A percentile compares a stretch with the other conserved stretches of the same genome.
Evolutionary conservation across 345 rosid species (phyloP).

Genomic region (Melaleuca quinquenervia): DNA sequence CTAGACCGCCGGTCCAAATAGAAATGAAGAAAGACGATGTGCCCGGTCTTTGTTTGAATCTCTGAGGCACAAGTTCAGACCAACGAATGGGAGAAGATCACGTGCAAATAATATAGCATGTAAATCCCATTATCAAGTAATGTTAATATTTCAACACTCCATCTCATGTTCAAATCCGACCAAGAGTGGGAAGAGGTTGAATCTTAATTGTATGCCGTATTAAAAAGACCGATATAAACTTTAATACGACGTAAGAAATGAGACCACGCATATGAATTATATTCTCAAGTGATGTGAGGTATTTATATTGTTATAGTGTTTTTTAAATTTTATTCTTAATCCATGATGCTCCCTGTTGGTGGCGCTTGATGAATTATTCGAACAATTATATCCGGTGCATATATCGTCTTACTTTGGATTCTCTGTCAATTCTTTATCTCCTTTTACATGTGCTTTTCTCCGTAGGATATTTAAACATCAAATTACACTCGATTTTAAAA

Average conservation of each 20-base stretch:
- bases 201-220: background rate
- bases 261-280: background rate
- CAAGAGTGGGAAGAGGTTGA: background rate
- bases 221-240: too few species aligned
- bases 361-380: background rate
- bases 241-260: background rate
- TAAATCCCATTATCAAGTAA: too few species aligned
- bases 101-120: too few species aligned
- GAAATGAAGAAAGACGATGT: background rate
- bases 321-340: background rate
- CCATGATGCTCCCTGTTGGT: background rate
- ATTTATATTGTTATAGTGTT: fast-evolving
- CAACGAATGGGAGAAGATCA: too few species aligned
- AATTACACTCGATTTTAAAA: fast-evolving
- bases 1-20: background rate
- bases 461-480: background rate
- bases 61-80: too few species aligned
- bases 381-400: background rate
- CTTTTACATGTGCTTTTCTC: background rate
- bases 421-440: fast-evolving
- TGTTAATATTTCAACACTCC: too few species aligned
- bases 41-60: background rate
- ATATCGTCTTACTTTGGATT: background rate
- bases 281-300: fast-evolving
- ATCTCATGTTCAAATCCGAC: too few species aligned